Conservation (phyloP, 192 early-diverging fungal species). For the Geosiphon pyriformis region DNA sequence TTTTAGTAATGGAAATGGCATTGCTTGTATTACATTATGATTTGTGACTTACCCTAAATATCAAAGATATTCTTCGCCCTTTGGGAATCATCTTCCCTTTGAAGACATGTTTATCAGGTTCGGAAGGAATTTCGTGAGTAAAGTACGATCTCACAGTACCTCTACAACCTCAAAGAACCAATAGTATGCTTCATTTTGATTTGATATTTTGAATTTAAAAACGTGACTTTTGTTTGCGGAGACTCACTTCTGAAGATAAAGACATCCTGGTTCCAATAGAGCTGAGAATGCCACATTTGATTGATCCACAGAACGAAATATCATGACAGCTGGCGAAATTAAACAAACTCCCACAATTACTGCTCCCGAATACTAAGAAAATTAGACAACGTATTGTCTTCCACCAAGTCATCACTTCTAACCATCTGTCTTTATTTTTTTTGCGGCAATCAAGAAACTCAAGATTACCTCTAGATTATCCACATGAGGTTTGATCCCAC, state of each 20-base stretch:
- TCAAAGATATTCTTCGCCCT: slow-evolving; percentile 65
- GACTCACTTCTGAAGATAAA: slow-evolving; percentile 70
- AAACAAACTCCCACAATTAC: slow-evolving; percentile 74
- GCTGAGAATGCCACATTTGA: slow-evolving; percentile 54
- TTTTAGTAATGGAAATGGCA: too few species aligned
- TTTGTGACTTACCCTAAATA: slow-evolving; percentile 59
- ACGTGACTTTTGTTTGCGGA: background rate
- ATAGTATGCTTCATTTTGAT: background rate
- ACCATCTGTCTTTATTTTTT: background rate
- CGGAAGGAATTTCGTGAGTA: slow-evolving; percentile 71
- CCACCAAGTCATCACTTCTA: background rate
- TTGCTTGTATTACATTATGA: too few species aligned
- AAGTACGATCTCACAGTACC: slow-evolving; percentile 66
- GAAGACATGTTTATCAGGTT: slow-evolving; percentile 45
- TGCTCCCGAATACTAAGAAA: slow-evolving; percentile 48
- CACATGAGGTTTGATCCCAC: slow-evolving; percentile 76
- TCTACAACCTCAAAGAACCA: slow-evolving; percentile 23
- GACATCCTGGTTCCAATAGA: slow-evolving; percentile 52
- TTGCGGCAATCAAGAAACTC: background rate
- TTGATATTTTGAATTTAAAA: background rate
- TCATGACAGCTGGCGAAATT: slow-evolving; percentile 65
- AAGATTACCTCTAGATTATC: slow-evolving; percentile 65
- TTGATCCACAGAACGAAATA: slow-evolving; percentile 60
- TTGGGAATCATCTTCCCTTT: slow-evolving; percentile 45
- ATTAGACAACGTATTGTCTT: background rate